These are phyloP conservation scores for Coemansia sp. DNA, from an alignment of 192 early-diverging fungal species.

Conservation along the genomic window DNA sequence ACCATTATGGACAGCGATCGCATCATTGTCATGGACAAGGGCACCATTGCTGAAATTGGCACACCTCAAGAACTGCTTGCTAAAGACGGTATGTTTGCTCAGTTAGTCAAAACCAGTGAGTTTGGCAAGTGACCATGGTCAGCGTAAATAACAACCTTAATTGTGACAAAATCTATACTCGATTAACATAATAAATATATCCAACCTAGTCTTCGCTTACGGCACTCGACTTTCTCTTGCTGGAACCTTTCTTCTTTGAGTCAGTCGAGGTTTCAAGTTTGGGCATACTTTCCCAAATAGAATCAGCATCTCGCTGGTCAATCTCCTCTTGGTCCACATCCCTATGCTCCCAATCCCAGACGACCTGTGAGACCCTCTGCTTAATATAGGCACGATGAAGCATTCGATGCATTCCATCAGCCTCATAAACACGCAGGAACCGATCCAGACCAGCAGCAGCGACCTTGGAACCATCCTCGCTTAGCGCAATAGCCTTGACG, in stretches of 20 bases:
- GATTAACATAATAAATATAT: not conserved
- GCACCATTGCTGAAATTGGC: too few relatives aligned
- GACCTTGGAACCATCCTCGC: constrained; percentile 56
- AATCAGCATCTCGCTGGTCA: constrained; percentile 61
- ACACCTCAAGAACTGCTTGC: too few relatives aligned
- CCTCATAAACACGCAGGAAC: constrained; percentile 75
- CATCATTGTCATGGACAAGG: too few relatives aligned
- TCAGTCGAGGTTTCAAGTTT: constrained; percentile 1
- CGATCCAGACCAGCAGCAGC: constrained; percentile 74
- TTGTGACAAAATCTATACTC: not conserved
- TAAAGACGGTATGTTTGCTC: not conserved
- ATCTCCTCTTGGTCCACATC: constrained; percentile 33
- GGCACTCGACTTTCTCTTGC: constrained; percentile 12
- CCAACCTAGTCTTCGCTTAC: not conserved
- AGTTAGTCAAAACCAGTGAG: not conserved
- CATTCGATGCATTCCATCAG: constrained; percentile 49
- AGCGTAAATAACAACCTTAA: not conserved
- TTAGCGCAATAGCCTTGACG: constrained; percentile 54
- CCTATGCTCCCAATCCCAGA: constrained; percentile 62
- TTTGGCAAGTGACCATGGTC: not conserved
- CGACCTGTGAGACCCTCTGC: constrained; percentile 64
- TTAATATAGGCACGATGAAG: constrained; percentile 76
- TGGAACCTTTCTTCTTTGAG: not conserved
- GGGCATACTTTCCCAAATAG: constrained; percentile 64
- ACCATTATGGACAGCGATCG: too few relatives aligned